A percentile compares a stretch with the other conserved stretches of the same genome.
Evolutionary conservation across 257 asterid genomes (phyloP).

Genomic region (Ocimum tenuiflorum): DNA sequence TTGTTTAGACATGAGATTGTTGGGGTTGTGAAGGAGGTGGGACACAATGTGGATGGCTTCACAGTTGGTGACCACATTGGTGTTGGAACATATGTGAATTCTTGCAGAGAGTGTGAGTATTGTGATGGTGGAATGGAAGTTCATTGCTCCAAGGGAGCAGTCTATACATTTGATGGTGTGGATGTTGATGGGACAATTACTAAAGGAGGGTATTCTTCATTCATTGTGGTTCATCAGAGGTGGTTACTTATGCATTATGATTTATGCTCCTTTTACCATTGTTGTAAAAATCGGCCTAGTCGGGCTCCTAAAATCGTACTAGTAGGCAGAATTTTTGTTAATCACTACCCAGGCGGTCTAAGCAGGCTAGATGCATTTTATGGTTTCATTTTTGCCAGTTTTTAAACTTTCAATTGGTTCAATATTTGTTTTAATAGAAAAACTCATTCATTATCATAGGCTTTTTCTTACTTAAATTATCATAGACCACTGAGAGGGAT

Average conservation of each 20-base stretch:
- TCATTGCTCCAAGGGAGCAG: constrained; percentile 60
- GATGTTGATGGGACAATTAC: constrained; percentile 84
- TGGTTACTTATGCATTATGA: constrained; percentile 12
- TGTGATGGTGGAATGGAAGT: constrained; percentile 50
- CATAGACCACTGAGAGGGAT: no score
- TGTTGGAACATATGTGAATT: constrained; percentile 84
- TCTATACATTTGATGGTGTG: constrained; percentile 54
- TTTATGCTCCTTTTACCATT: no score
- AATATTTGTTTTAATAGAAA: no score
- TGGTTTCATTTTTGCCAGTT: no score
- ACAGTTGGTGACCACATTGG: constrained; percentile 76
- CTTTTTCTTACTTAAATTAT: no score
- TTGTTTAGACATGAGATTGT: constrained; percentile 70
- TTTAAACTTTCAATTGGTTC: no score
- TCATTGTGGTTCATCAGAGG: constrained; percentile 74
- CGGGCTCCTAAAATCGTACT: no score
- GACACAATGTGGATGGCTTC: constrained; percentile 47
- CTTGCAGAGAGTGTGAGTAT: constrained; percentile 85
- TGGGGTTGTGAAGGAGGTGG: constrained; percentile 64
- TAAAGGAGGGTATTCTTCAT: constrained; percentile 82
- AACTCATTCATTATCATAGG: no score
- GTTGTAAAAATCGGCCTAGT: no score
- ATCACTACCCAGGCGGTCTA: no score
- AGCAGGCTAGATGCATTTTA: no score
- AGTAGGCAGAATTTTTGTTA: no score